These are phyloP conservation scores for Fusarium napiforme DNA, from an alignment of 2,329 filamentous ascomycete species.

Conservation along the genomic window DNA sequence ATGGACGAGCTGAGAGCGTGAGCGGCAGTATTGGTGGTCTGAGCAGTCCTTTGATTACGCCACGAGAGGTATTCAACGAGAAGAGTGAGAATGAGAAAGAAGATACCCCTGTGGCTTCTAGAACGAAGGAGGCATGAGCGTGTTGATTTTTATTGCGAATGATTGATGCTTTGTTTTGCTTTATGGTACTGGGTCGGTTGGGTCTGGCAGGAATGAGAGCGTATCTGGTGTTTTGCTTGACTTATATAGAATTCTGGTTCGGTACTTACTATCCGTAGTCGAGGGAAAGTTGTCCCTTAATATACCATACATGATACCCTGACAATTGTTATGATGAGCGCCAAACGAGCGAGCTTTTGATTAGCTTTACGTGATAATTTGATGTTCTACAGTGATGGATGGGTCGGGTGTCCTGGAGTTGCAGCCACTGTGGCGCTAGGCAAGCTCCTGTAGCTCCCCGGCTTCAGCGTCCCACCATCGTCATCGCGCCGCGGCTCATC, in stretches of 20 bases:
- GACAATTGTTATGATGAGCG: not conserved
- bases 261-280: slow-evolving; percentile 32
- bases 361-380: not conserved
- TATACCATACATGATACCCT: slow-evolving; percentile 48
- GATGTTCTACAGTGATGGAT: not conserved
- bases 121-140: slow-evolving; percentile 33
- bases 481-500: slow-evolving; percentile 44
- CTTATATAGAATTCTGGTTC: slow-evolving; percentile 38
- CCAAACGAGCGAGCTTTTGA: not conserved
- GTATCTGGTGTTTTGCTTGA: slow-evolving; percentile 29
- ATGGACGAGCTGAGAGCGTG: slow-evolving; percentile 84
- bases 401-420: not conserved
- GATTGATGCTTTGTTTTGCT: slow-evolving; percentile 33
- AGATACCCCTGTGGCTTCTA: slow-evolving; percentile 28
- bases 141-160: slow-evolving; percentile 22
- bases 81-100: slow-evolving; percentile 45
- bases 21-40: slow-evolving; percentile 76
- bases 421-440: slow-evolving; percentile 44
- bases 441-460: slow-evolving; percentile 42
- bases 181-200: slow-evolving; percentile 19
- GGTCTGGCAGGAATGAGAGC: slow-evolving; percentile 27
- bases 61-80: slow-evolving; percentile 57
- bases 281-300: slow-evolving; percentile 36
- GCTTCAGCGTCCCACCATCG: slow-evolving; percentile 45
- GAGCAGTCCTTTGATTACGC: slow-evolving; percentile 71